Conservation (phyloP, 2,329 filamentous ascomycete genomes). For the Paecilomyces sp. region DNA sequence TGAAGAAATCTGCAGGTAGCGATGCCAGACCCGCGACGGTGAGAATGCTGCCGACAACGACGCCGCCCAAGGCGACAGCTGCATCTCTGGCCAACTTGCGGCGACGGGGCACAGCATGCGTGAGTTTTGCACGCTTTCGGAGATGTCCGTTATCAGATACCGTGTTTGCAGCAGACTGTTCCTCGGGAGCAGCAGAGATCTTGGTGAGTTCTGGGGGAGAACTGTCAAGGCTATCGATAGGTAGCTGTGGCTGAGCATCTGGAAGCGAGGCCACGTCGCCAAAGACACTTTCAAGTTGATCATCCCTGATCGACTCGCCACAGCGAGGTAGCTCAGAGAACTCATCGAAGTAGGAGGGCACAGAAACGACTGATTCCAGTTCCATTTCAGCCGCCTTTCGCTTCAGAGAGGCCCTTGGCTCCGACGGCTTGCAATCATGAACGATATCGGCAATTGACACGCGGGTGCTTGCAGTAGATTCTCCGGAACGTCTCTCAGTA, state of each 20-base stretch:
- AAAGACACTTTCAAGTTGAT: not conserved
- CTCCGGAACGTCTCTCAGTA: not conserved
- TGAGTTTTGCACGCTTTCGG: conserved; percentile 2
- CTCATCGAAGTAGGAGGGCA: not conserved
- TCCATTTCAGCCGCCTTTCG: conserved; percentile 25
- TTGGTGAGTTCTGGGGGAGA: conserved; percentile 9
- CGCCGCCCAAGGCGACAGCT: conserved; percentile 31
- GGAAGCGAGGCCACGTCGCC: conserved; percentile 8
- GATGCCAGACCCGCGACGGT: conserved; percentile 34
- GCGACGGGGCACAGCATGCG: conserved; percentile 3
- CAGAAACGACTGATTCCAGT: not conserved
- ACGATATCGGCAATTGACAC: conserved; percentile 12
- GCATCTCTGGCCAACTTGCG: conserved; percentile 27
- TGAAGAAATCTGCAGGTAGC: conserved; percentile 37
- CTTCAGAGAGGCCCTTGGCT: conserved; percentile 12
- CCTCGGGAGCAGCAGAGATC: conserved; percentile 5
- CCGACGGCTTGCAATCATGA: conserved; percentile 3
- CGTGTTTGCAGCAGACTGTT: not conserved
- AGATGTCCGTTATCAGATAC: not conserved
- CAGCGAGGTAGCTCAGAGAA: not conserved
- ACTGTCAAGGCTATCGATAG: conserved; percentile 6
- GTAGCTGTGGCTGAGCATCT: conserved; percentile 19
- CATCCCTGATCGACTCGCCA: not conserved
- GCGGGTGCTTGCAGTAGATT: conserved; percentile 4
- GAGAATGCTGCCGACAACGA: conserved; percentile 34